Conservation (phyloP, 176 grass and related monocot genomes). For the Phoenix roebelenii region DNA sequence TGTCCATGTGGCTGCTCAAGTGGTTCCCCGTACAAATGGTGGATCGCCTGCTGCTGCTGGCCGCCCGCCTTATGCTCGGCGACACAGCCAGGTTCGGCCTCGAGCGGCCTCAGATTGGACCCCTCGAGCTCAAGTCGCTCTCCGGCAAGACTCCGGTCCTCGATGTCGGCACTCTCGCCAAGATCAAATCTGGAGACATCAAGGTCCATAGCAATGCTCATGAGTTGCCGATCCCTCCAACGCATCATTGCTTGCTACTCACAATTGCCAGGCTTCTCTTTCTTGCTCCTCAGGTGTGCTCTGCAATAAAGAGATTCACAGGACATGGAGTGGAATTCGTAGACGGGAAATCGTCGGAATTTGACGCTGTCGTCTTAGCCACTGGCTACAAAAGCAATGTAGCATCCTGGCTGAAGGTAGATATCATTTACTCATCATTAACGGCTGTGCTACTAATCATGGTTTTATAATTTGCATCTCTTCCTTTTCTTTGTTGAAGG, state of each 20-base stretch:
- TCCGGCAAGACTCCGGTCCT: constrained; percentile 80
- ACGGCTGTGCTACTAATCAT: no score
- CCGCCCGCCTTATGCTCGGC: constrained; percentile 38
- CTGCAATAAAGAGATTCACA: constrained; percentile 32
- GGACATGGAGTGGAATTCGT: constrained; percentile 55
- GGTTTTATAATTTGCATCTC: no score
- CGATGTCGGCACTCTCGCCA: constrained; percentile 62
- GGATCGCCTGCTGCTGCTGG: constrained; percentile 44
- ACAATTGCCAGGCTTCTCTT: no score
- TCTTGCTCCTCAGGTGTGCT: constrained; percentile 34
- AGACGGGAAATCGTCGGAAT: constrained; percentile 42
- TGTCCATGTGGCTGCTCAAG: constrained; percentile 54
- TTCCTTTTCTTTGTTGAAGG: no score
- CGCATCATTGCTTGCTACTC: no score
- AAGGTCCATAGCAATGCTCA: constrained; percentile 24
- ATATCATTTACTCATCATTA: neutral
- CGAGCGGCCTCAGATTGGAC: constrained; percentile 51
- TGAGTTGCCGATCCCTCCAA: no score
- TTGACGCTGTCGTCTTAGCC: constrained; percentile 61
- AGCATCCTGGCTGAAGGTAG: constrained; percentile 82
- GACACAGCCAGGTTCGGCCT: constrained; percentile 48
- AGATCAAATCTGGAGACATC: constrained; percentile 76
- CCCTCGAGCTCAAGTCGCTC: constrained; percentile 49
- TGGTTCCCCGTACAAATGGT: constrained; percentile 35
- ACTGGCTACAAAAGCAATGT: constrained; percentile 87